These are phyloP conservation scores for Eutrema yunnanense DNA, from an alignment of 345 rosid genomes.

Conservation along the genomic window DNA sequence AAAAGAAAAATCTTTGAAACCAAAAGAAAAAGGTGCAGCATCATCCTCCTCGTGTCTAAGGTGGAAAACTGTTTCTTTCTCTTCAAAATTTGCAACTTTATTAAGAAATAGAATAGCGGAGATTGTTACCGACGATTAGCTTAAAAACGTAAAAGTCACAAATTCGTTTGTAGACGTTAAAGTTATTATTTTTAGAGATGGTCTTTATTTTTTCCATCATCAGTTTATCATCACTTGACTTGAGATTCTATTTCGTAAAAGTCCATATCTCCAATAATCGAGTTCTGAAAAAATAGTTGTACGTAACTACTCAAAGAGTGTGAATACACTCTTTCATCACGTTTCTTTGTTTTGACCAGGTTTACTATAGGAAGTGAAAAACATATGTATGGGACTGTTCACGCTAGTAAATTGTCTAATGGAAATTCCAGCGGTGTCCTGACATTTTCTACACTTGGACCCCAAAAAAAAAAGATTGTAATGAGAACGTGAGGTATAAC, in stretches of 20 bases:
- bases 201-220: background rate
- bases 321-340: background rate
- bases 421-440: slow-evolving; percentile 1
- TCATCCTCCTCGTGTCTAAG: background rate
- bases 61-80: background rate
- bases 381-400: background rate
- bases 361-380: background rate
- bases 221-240: background rate
- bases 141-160: background rate
- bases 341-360: slow-evolving; percentile 2
- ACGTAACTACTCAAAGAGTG: background rate
- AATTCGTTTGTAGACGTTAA: slow-evolving; percentile 12
- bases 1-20: background rate
- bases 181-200: background rate
- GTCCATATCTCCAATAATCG: too few relatives aligned
- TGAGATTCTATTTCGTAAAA: background rate
- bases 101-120: slow-evolving; percentile 11
- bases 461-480: background rate
- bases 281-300: too few relatives aligned
- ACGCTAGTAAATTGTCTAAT: background rate
- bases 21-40: background rate
- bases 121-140: background rate
- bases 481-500: slow-evolving; percentile 1
- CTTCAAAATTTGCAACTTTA: background rate
- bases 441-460: background rate